Evolutionary conservation across 2,329 filamentous ascomycete species (phyloP).

Genomic region (Cytospora piceicola): DNA sequence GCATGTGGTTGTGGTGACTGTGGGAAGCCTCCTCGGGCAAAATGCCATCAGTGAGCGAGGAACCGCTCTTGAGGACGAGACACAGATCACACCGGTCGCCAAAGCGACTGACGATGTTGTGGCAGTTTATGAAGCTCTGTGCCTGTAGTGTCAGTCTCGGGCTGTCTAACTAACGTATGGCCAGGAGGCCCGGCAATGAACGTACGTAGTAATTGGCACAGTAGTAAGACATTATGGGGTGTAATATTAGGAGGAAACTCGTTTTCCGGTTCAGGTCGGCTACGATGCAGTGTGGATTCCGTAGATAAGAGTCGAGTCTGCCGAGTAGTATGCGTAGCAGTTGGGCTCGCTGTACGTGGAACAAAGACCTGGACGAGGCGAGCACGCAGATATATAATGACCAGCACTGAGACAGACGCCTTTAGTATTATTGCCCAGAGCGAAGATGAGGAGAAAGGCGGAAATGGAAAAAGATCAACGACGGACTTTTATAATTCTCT

Average conservation of each 20-base stretch:
- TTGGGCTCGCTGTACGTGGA: not conserved
- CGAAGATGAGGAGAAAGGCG: not conserved
- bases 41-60: constrained; percentile 36
- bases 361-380: not conserved
- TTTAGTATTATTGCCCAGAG: not conserved
- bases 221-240: constrained; percentile 40
- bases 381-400: not conserved
- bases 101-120: constrained; percentile 42
- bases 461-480: constrained; percentile 15
- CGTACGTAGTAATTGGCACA: constrained; percentile 46
- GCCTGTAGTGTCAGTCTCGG: not conserved
- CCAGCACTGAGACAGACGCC: not conserved
- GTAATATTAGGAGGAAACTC: not conserved
- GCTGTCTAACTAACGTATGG: not conserved
- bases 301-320: not conserved
- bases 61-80: constrained; percentile 37
- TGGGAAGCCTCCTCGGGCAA: constrained; percentile 34
- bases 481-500: constrained; percentile 24
- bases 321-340: not conserved
- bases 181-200: not conserved
- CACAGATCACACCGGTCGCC: constrained; percentile 45
- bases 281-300: not conserved
- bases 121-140: constrained; percentile 44
- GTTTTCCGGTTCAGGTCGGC: constrained; percentile 5
- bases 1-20: not conserved